Conservation (phyloP, 2,329 filamentous ascomycete species). For the Colletotrichum musicola region DNA sequence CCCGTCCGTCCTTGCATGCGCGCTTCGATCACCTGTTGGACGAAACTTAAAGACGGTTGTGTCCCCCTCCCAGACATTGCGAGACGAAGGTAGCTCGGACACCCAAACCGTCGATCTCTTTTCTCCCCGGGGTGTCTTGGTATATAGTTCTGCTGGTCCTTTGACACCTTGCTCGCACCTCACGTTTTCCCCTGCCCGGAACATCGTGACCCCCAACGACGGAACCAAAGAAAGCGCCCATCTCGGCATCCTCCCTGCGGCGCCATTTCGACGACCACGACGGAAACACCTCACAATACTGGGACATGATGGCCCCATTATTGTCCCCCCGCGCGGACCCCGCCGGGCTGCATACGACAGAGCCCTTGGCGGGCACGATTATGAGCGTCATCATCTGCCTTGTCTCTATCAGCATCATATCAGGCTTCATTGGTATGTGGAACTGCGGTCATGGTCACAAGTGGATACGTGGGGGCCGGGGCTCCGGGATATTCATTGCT, state of each 20-base stretch:
- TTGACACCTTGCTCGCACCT: neutral
- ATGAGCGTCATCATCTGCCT: conserved; percentile 53
- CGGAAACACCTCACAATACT: neutral
- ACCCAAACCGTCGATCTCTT: conserved; percentile 27
- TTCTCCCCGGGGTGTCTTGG: conserved; percentile 24
- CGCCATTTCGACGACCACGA: neutral
- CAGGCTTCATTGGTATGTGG: conserved; percentile 52
- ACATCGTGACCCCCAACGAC: conserved; percentile 23
- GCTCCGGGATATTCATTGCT: conserved; percentile 1
- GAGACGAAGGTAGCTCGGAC: conserved; percentile 36
- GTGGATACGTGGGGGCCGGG: neutral
- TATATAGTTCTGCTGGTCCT: conserved; percentile 35
- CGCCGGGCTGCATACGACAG: conserved; percentile 31
- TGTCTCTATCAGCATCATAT: conserved; percentile 49
- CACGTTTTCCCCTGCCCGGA: conserved; percentile 6
- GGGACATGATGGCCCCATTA: conserved; percentile 35
- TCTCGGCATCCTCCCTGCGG: neutral
- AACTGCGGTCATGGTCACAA: neutral
- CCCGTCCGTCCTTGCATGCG: conserved; percentile 28
- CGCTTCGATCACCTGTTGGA: conserved; percentile 37
- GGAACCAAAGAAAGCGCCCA: neutral
- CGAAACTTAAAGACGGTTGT: conserved; percentile 34
- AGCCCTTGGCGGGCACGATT: conserved; percentile 51
- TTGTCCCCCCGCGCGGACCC: conserved; percentile 4
- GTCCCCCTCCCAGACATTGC: conserved; percentile 33